A percentile compares a stretch with the other conserved stretches of the same genome.
Conservation (phyloP, 1,139 yeast genomes). For the Geotrichum australiense region DNA sequence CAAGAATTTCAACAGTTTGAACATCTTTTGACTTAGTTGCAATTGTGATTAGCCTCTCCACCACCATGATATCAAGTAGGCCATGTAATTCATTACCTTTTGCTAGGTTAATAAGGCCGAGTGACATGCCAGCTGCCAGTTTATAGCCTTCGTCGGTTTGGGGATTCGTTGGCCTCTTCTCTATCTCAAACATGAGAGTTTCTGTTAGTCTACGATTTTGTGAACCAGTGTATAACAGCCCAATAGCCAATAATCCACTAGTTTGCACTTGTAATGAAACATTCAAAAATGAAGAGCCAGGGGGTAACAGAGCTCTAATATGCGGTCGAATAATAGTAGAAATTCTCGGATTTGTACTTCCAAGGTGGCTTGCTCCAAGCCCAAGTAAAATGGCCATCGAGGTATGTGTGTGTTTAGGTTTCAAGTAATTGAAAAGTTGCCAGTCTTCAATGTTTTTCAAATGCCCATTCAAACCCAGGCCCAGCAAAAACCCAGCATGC, state of each 20-base stretch:
- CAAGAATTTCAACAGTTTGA: constrained; percentile 58
- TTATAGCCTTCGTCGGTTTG: constrained; percentile 65
- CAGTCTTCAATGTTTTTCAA: constrained; percentile 80
- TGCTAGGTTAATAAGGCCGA: constrained; percentile 84
- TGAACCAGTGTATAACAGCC: constrained; percentile 68
- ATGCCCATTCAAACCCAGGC: constrained; percentile 89
- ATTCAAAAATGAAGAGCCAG: constrained; percentile 84
- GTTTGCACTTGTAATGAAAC: constrained; percentile 80
- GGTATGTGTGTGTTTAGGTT: constrained; percentile 80
- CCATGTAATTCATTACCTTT: constrained; percentile 61
- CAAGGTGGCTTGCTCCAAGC: constrained; percentile 81
- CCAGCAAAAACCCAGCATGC: constrained; percentile 93
- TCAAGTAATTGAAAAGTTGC: constrained; percentile 91
- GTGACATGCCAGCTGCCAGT: constrained; percentile 78
- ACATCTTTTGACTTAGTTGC: constrained; percentile 62
- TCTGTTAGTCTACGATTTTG: constrained; percentile 88
- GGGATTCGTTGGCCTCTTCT: constrained; percentile 17
- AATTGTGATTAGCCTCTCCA: constrained; percentile 55
- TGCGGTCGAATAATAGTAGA: constrained; percentile 92
- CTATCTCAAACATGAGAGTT: constrained; percentile 43
- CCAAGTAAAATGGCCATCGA: constrained; percentile 86
- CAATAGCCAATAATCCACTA: constrained; percentile 88
- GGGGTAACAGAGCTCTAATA: constrained; percentile 83
- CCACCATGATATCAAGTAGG: constrained; percentile 60
- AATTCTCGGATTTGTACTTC: constrained; percentile 78